phyloP scores from a whole-genome alignment of 2,329 filamentous ascomycete genomes.

The Fonsecaea multimorphosa region DNA sequence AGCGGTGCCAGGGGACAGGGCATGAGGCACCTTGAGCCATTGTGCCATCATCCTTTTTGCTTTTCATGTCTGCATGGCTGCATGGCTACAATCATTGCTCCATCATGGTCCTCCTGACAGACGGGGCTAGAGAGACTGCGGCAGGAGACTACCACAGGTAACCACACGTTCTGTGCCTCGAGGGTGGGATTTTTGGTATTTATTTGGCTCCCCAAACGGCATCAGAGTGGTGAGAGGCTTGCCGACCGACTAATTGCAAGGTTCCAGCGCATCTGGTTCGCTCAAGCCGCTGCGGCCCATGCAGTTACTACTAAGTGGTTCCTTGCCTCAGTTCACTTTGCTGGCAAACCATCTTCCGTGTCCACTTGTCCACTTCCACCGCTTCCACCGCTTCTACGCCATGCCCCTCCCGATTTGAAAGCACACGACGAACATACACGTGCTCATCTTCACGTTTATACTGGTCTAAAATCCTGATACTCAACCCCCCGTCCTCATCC shows the following conservation, averaged over 20 bases:
- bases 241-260: constrained; percentile 17
- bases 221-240: background rate
- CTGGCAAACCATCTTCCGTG: constrained; percentile 2
- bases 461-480: constrained; percentile 31
- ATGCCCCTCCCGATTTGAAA: constrained; percentile 8
- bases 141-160: too few relatives aligned
- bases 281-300: constrained; percentile 8
- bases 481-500: constrained; percentile 7
- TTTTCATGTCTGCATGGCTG: background rate
- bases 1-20: constrained; percentile 1
- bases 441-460: constrained; percentile 35
- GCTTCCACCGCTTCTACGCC: constrained; percentile 7
- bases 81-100: constrained; percentile 7
- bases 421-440: constrained; percentile 34
- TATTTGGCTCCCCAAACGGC: constrained; percentile 4
- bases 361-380: background rate
- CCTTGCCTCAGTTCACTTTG: constrained; percentile 14
- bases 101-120: background rate
- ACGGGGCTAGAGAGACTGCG: background rate
- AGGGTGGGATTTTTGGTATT: constrained; percentile 18
- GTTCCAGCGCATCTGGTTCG: constrained; percentile 26
- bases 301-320: constrained; percentile 22
- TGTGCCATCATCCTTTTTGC: background rate
- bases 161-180: background rate
- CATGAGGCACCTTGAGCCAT: background rate